Evolutionary conservation across 2,329 filamentous ascomycete species (phyloP).

Genomic region (Ophiostoma sp.): DNA sequence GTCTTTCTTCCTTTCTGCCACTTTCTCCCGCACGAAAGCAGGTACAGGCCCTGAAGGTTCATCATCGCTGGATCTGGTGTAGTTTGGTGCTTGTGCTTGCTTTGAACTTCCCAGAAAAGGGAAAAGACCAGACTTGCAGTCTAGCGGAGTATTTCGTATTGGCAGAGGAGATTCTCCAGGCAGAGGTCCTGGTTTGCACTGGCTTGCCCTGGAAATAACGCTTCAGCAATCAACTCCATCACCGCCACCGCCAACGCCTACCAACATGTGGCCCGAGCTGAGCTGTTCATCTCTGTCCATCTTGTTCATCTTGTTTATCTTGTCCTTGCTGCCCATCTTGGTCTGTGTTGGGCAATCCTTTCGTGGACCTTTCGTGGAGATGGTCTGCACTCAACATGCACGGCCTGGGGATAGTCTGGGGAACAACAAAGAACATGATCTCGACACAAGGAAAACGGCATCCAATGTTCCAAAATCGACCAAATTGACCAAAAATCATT

Average conservation of each 20-base stretch:
- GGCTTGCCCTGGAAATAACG: neutral
- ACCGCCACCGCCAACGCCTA: neutral
- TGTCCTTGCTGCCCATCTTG: neutral
- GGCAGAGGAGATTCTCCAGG: neutral
- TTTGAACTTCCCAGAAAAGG: neutral
- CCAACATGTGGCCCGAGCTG: conserved; percentile 6
- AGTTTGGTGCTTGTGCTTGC: neutral
- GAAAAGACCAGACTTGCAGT: neutral
- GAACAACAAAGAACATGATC: neutral
- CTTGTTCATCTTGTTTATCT: neutral
- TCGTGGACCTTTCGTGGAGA: neutral
- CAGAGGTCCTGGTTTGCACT: neutral
- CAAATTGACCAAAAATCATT: neutral
- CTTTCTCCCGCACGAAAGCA: neutral
- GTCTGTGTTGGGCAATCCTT: conserved; percentile 13
- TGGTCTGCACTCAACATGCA: neutral
- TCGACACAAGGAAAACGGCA: neutral
- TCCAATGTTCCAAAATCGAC: neutral
- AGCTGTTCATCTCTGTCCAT: neutral
- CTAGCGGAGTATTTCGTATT: conserved; percentile 5
- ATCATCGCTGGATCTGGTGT: neutral
- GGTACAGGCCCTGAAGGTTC: neutral
- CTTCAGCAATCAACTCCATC: neutral
- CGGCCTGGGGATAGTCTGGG: neutral
- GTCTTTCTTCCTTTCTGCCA: neutral